Percentiles rank a stretch among this genome's conserved stretches.
Evolutionary conservation across 108 stramenopile species (phyloP).

Genomic region (Skeletonema grethae): DNA sequence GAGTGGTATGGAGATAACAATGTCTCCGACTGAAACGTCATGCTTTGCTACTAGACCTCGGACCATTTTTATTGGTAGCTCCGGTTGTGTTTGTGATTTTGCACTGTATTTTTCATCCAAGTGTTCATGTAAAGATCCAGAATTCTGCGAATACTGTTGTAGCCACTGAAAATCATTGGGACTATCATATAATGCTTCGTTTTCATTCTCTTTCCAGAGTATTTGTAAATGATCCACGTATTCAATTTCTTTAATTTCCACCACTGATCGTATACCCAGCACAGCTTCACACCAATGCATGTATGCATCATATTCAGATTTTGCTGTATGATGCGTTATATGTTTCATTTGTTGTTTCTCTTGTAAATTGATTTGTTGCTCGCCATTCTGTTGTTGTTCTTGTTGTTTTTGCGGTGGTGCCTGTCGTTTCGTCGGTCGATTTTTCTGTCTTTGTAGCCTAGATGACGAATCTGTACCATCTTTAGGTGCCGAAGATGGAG

Average conservation of each 20-base stretch:
- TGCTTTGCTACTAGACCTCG: slow-evolving; percentile 74
- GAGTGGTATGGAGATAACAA: slow-evolving; percentile 74
- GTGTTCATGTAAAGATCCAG: slow-evolving; percentile 11
- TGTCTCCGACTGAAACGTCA: slow-evolving; percentile 62
- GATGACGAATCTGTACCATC: background rate
- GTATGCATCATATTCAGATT: slow-evolving; percentile 39
- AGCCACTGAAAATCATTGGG: slow-evolving; percentile 34
- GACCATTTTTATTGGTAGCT: slow-evolving; percentile 49
- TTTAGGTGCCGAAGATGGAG: background rate
- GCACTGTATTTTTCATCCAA: slow-evolving; percentile 2
- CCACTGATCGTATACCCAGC: slow-evolving; percentile 59
- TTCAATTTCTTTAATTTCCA: slow-evolving; percentile 71
- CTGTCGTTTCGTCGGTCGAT: slow-evolving; percentile 2
- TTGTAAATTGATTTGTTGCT: slow-evolving; percentile 73
- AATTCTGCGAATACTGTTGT: slow-evolving; percentile 14
- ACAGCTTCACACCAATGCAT: slow-evolving; percentile 65
- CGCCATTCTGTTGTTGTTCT: slow-evolving; percentile 10
- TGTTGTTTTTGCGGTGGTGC: background rate
- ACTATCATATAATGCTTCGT: slow-evolving; percentile 23
- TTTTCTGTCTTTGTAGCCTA: background rate
- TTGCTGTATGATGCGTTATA: background rate
- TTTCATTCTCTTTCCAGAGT: slow-evolving; percentile 47
- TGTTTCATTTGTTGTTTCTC: slow-evolving; percentile 14
- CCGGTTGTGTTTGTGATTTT: background rate
- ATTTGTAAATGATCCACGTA: slow-evolving; percentile 66